These are phyloP conservation scores for Mesembryanthemum crystallinum DNA, from an alignment of 148 eudicot species.

Conservation along the genomic window DNA sequence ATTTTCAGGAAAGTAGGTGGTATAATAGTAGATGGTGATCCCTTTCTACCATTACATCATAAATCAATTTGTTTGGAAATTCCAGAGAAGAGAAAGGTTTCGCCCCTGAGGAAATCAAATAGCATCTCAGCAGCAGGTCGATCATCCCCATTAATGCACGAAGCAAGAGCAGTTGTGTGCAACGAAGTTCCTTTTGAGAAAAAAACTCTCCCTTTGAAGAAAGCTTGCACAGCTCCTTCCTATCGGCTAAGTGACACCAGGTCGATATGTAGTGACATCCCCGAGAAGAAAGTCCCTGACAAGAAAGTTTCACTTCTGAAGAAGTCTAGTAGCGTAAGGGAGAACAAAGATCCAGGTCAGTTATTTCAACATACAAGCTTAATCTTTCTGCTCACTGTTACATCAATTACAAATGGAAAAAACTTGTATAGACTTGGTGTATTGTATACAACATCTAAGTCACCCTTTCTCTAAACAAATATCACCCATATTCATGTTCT, in stretches of 20 bases:
- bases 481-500: too few species aligned
- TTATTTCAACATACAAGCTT: not conserved
- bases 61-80: slow-evolving; percentile 13
- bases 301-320: slow-evolving; percentile 24
- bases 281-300: slow-evolving; percentile 35
- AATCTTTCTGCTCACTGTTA: not conserved
- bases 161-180: slow-evolving; percentile 20
- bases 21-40: slow-evolving; percentile 13
- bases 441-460: too few species aligned
- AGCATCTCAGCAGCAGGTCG: slow-evolving; percentile 7
- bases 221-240: slow-evolving; percentile 1
- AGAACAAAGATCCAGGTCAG: slow-evolving; percentile 44
- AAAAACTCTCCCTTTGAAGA: slow-evolving; percentile 21
- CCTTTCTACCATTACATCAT: slow-evolving; percentile 4
- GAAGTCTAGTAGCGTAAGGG: slow-evolving; percentile 29
- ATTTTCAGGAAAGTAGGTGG: slow-evolving; percentile 18
- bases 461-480: too few species aligned
- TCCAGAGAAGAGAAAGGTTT: slow-evolving; percentile 24
- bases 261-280: slow-evolving; percentile 22
- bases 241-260: slow-evolving; percentile 14
- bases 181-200: slow-evolving; percentile 30
- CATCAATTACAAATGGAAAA: not conserved
- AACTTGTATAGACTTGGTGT: too few species aligned
- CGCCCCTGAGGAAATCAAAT: slow-evolving; percentile 8
- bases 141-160: slow-evolving; percentile 1